Conservation (phyloP, 257 asterid genomes). For the Echites panduratus region DNA sequence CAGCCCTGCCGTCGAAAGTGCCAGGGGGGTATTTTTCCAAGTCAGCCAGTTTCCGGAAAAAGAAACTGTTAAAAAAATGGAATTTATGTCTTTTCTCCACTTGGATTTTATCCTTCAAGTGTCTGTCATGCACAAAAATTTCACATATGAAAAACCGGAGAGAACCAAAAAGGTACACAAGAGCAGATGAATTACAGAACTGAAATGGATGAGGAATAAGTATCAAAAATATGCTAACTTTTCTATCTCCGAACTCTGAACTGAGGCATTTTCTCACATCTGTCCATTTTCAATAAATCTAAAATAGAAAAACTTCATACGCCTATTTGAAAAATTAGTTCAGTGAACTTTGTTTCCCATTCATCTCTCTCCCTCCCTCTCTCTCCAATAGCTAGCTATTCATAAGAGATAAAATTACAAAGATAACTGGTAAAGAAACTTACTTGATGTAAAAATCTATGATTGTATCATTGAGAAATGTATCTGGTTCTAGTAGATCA, state of each 20-base stretch:
- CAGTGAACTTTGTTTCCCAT: not conserved
- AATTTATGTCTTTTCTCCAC: conserved; percentile 49
- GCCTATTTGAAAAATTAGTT: no score
- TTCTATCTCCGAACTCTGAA: not conserved
- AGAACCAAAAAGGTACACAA: conserved; percentile 4
- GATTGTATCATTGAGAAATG: conserved; percentile 85
- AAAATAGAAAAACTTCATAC: conserved; percentile 1
- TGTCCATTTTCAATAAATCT: conserved; percentile 4
- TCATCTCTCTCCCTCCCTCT: no score
- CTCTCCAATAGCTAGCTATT: no score
- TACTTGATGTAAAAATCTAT: conserved; percentile 92
- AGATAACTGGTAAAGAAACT: conserved; percentile 26
- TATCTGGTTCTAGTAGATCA: conserved; percentile 78
- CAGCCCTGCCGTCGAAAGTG: conserved; percentile 81
- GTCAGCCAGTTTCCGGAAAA: conserved; percentile 90
- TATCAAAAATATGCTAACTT: not conserved
- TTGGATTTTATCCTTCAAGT: conserved; percentile 54
- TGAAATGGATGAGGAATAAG: not conserved
- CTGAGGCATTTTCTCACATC: not conserved
- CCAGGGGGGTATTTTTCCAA: conserved; percentile 89
- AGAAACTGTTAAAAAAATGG: conserved; percentile 94
- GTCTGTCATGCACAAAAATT: conserved; percentile 45
- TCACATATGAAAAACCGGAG: not conserved
- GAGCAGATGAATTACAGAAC: conserved; percentile 6
- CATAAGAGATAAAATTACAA: not conserved